Conservation (phyloP, 805 yeast genomes). For the Saccharomycopsis oosterbeekiorum region DNA sequence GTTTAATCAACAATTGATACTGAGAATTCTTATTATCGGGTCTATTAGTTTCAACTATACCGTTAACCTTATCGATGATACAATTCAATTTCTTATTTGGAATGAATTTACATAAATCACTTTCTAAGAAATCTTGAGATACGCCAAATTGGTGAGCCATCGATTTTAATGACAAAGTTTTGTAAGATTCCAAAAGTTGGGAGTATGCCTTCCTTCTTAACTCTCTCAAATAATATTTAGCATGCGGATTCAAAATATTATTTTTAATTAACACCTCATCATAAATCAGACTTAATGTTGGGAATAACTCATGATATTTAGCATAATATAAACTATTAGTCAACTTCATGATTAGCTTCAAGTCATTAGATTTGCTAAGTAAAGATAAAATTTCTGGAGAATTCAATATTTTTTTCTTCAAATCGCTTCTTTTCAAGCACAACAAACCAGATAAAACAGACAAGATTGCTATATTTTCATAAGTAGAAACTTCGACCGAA, state of each 20-base stretch:
- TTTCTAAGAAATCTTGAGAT: constrained; percentile 76
- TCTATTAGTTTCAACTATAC: constrained; percentile 88
- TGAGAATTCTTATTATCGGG: constrained; percentile 95
- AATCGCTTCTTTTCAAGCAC: constrained; percentile 69
- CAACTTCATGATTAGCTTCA: constrained; percentile 74
- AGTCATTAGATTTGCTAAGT: constrained; percentile 54
- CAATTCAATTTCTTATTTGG: constrained; percentile 92
- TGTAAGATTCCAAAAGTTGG: constrained; percentile 89
- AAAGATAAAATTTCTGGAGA: constrained; percentile 88
- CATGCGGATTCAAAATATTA: constrained; percentile 64
- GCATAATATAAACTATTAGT: constrained; percentile 83
- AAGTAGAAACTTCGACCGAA: constrained; percentile 78
- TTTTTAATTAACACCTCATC: constrained; percentile 57
- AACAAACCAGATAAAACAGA: constrained; percentile 85
- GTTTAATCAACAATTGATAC: constrained; percentile 78
- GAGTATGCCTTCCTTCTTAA: constrained; percentile 92
- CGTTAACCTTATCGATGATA: constrained; percentile 91
- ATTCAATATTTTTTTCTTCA: constrained; percentile 78
- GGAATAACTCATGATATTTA: constrained; percentile 74
- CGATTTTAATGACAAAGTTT: constrained; percentile 76
- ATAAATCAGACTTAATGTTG: constrained; percentile 65
- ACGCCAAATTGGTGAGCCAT: constrained; percentile 95
- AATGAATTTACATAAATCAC: constrained; percentile 79
- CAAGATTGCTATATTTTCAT: constrained; percentile 82
- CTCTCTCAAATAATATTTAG: constrained; percentile 80